phyloP scores from a whole-genome alignment of 768 basidiomycete genomes.

The Tephrocybe sp. region DNA sequence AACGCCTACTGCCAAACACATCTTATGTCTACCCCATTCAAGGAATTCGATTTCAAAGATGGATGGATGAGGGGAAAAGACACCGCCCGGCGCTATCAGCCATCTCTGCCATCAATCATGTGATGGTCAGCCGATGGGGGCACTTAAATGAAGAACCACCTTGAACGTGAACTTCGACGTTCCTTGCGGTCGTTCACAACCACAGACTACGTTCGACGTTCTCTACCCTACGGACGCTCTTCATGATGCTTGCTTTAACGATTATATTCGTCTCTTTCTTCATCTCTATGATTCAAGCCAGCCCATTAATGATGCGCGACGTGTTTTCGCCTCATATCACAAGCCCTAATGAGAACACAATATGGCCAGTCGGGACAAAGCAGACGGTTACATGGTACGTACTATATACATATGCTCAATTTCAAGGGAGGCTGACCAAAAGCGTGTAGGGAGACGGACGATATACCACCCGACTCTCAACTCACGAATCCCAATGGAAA shows the following conservation, averaged over 20 bases:
- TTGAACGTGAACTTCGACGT: too few species aligned
- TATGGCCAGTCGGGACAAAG: constrained; percentile 49
- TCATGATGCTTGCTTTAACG: constrained; percentile 30
- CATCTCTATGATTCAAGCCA: constrained; percentile 29
- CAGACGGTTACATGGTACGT: constrained; percentile 57
- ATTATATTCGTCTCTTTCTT: constrained; percentile 30
- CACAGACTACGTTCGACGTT: too few species aligned
- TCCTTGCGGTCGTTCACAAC: too few species aligned
- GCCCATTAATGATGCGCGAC: constrained; percentile 38
- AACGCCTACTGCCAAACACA: constrained; percentile 8
- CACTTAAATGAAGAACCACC: too few species aligned
- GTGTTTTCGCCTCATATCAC: constrained; percentile 54
- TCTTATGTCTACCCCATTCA: not conserved
- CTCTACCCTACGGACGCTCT: constrained; percentile 11
- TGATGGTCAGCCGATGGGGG: constrained; percentile 16
- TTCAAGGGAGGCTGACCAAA: constrained; percentile 50
- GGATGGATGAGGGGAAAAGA: too few species aligned
- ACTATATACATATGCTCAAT: not conserved
- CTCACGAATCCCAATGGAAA: constrained; percentile 49
- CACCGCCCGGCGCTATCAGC: too few species aligned
- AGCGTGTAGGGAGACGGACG: constrained; percentile 57
- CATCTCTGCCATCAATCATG: too few species aligned
- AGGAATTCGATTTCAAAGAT: constrained; percentile 10
- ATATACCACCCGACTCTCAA: constrained; percentile 42
- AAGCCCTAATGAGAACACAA: constrained; percentile 41